Percentiles rank a stretch among this genome's conserved stretches.
These are phyloP conservation scores for Mycena belliarum DNA, from an alignment of 768 basidiomycete genomes.

Conservation along the genomic window DNA sequence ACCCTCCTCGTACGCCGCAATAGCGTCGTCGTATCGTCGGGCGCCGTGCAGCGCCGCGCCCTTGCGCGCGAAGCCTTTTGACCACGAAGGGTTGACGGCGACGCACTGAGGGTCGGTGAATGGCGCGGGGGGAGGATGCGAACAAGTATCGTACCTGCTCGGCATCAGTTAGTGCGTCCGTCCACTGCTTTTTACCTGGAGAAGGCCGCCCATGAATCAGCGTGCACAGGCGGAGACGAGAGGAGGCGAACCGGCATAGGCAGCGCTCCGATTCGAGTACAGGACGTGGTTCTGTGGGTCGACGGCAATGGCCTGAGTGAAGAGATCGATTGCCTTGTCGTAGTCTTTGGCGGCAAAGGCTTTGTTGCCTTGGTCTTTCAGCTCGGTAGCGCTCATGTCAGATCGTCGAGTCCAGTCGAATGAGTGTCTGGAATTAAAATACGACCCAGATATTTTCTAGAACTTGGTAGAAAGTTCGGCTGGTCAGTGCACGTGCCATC, in stretches of 20 bases:
- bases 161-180: conserved; percentile 80
- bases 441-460: neutral
- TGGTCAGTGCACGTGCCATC: neutral
- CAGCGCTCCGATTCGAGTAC: conserved; percentile 91
- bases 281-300: conserved; percentile 87
- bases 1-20: conserved; percentile 80
- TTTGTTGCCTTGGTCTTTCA: conserved; percentile 95
- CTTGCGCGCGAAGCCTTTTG: conserved; percentile 89
- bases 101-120: conserved; percentile 57
- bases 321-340: conserved; percentile 82
- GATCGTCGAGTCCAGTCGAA: neutral
- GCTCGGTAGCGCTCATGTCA: conserved; percentile 43
- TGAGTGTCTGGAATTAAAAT: neutral
- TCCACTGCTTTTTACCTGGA: conserved; percentile 74
- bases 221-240: neutral
- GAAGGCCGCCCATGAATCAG: neutral
- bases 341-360: conserved; percentile 94
- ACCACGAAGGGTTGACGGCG: conserved; percentile 76
- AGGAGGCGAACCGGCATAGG: conserved; percentile 47
- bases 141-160: conserved; percentile 65
- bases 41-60: conserved; percentile 92
- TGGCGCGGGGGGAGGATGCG: conserved; percentile 1
- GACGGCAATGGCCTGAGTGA: conserved; percentile 78
- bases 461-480: neutral
- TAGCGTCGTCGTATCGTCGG: conserved; percentile 77